These are phyloP conservation scores for Esteya vermicola DNA, from an alignment of 2,329 filamentous ascomycete species.

Conservation along the genomic window DNA sequence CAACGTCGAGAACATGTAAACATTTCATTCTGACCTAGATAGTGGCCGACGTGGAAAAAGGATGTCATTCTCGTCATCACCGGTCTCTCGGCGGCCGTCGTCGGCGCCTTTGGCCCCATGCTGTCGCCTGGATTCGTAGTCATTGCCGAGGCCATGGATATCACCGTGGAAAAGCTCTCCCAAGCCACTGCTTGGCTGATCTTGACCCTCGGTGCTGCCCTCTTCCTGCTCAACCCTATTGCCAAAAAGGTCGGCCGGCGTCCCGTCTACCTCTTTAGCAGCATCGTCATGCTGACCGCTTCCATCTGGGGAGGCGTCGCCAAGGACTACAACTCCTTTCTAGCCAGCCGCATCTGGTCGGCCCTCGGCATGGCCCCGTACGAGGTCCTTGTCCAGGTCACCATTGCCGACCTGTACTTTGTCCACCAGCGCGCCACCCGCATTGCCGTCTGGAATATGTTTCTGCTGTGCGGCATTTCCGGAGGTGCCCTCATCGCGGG, in stretches of 20 bases:
- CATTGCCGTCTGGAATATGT: constrained; percentile 26
- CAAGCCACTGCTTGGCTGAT: constrained; percentile 34
- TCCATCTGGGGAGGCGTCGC: constrained; percentile 32
- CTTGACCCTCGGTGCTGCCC: constrained; percentile 29
- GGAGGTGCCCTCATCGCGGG: constrained; percentile 25
- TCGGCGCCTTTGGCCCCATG: constrained; percentile 37
- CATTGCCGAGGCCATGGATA: constrained; percentile 26
- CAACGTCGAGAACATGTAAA: too few relatives aligned
- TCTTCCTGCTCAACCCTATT: constrained; percentile 36
- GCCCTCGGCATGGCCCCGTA: constrained; percentile 35
- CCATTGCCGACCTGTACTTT: constrained; percentile 30
- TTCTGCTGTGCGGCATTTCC: constrained; percentile 25
- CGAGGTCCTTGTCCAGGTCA: constrained; percentile 38
- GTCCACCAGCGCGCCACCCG: constrained; percentile 29
- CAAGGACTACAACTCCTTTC: constrained; percentile 27
- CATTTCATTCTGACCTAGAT: too few relatives aligned
- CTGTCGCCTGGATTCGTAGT: constrained; percentile 32
- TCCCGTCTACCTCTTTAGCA: constrained; percentile 32
- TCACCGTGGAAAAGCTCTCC: constrained; percentile 26
- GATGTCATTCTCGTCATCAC: constrained; percentile 30
- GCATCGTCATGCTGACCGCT: constrained; percentile 29
- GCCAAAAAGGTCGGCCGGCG: constrained; percentile 35
- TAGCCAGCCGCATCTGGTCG: constrained; percentile 29
- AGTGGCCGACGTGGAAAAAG: constrained; percentile 16
- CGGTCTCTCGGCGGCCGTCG: constrained; percentile 28